phyloP scores from a whole-genome alignment of 2,329 filamentous ascomycete genomes.

The Pseudocercospora cruenta region DNA sequence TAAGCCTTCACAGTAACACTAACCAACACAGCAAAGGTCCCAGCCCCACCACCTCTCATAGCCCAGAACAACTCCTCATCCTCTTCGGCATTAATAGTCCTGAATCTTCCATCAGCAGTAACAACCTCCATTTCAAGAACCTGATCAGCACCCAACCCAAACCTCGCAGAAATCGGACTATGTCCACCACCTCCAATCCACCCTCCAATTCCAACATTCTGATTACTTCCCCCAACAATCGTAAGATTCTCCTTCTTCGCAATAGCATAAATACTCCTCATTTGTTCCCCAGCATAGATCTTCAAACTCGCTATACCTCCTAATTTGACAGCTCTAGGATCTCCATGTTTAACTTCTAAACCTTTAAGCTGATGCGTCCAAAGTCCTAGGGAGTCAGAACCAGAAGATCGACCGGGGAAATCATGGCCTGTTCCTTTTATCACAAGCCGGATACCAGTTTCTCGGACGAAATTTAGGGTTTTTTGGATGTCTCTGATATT shows the following conservation, averaged over 20 bases:
- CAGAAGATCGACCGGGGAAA: slow-evolving; percentile 61
- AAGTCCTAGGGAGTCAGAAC: slow-evolving; percentile 59
- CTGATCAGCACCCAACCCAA: slow-evolving; percentile 26
- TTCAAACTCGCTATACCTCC: slow-evolving; percentile 16
- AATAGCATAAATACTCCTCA: slow-evolving; percentile 12
- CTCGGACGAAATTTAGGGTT: slow-evolving; percentile 45
- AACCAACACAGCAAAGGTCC: slow-evolving; percentile 17
- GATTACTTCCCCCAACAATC: slow-evolving; percentile 16
- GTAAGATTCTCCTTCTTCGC: slow-evolving; percentile 13
- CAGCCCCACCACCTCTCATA: slow-evolving; percentile 21
- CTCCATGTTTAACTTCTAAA: slow-evolving; percentile 42
- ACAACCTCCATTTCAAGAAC: slow-evolving; percentile 23
- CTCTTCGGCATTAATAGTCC: slow-evolving; percentile 16
- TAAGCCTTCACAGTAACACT: slow-evolving; percentile 18
- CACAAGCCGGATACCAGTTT: slow-evolving; percentile 3
- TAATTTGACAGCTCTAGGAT: slow-evolving; percentile 12
- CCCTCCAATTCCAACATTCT: slow-evolving; percentile 17
- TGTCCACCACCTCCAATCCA: slow-evolving; percentile 26
- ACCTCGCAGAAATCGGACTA: slow-evolving; percentile 17
- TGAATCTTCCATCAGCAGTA: slow-evolving; percentile 22
- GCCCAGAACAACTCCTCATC: slow-evolving; percentile 30
- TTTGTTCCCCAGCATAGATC: slow-evolving; percentile 15
- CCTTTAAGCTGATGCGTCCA: slow-evolving; percentile 61
- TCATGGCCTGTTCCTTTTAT: slow-evolving; percentile 15
- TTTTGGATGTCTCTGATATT: slow-evolving; percentile 27